Base-by-base conservation (phyloP, 352 stramenopile species). In the Phytopythium vexans region DNA sequence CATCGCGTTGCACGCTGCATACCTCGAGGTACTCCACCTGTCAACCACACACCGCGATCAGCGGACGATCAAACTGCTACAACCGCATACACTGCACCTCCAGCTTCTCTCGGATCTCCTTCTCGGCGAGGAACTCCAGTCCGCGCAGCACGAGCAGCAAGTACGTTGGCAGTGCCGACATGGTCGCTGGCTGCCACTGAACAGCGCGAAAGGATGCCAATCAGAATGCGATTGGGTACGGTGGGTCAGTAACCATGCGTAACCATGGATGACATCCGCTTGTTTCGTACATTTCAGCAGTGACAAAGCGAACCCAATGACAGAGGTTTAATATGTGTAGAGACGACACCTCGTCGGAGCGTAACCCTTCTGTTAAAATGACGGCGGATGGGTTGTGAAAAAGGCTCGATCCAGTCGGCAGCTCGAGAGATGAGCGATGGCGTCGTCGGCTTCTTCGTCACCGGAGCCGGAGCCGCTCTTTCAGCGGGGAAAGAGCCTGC, bases 131-230 rank as follows among this genome's bases (percentile, higher is more conserved):
- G 41, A 74, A 75, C 67, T 93, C 82, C 27, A 93, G 74, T 0
- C 82, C 80, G 48, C 82, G 77, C 60, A 93, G 71, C 55, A 85
- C 80, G 15, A 93, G 76, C 58, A 93, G 60, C 65, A 93, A 62
- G 49, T 93, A 93, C 45, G 74, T 81, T 9, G 70, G 54, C 3
- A 47, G 47, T 31, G n/a, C 55, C 46, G 45, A 53, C 41, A 49
- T 56, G 4, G 48, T 36, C 44, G 43, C 16, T 35, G 63, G 61
- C 21, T 39, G 31, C 14, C 32, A 39, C 39, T 39, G 14, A 6
- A 38, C 11, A 27, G 7, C 9, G 39, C 44, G n/a, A 62, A 65
- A 47, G 12, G 33, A 5, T 59, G 43, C 31, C 27, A 11, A 43
- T 14, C 15, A 27, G 12, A 39, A n/a, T n/a, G n/a, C n/a, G n/a